Conservation (phyloP, 78 protist genomes). For the Abeoforma whisleri region DNA sequence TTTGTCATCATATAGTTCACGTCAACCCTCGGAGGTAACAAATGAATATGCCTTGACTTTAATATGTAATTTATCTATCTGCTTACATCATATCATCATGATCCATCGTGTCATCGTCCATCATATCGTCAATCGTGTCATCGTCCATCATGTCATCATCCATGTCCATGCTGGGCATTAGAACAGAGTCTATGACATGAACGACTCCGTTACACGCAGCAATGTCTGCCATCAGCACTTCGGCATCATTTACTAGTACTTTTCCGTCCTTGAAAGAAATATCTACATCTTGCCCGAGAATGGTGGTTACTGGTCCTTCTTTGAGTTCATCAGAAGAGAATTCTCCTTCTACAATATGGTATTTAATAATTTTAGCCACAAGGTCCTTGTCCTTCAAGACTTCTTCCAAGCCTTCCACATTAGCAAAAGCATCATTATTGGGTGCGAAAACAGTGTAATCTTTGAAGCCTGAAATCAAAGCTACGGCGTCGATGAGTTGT, state of each 20-base stretch:
- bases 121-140: too few relatives aligned
- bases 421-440: conserved; percentile 2
- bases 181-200: conserved; percentile 13
- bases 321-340: conserved; percentile 13
- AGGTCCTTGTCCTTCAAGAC: conserved; percentile 6
- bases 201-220: conserved; percentile 23
- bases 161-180: background rate
- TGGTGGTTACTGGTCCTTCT: background rate
- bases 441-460: conserved; percentile 25
- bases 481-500: background rate
- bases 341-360: background rate
- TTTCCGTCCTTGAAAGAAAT: background rate
- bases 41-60: too few relatives aligned
- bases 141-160: too few relatives aligned
- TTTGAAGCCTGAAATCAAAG: background rate
- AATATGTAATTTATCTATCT: too few relatives aligned
- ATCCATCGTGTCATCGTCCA: too few relatives aligned
- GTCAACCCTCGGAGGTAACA: too few relatives aligned
- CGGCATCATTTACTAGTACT: background rate
- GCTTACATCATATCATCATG: too few relatives aligned
- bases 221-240: background rate
- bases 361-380: background rate
- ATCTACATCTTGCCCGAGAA: background rate
- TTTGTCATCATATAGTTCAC: too few relatives aligned
- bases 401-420: background rate